Percentiles rank a stretch among this genome's conserved stretches.
phyloP scores from a whole-genome alignment of 176 grass and related monocot species.

The Phyllostachys edulis region DNA sequence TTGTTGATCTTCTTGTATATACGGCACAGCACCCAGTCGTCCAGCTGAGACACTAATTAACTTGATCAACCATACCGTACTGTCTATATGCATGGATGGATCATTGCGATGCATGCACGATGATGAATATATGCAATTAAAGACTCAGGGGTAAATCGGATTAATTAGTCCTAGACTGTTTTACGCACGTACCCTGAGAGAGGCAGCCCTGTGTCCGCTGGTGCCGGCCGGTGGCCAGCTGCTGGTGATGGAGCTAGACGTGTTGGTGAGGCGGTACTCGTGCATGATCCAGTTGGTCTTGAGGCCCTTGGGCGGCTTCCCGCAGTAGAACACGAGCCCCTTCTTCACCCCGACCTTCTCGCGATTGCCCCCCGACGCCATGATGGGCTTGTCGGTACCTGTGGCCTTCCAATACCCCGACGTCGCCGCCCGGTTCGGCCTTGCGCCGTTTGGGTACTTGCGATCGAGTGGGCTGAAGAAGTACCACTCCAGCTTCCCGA shows the following conservation, averaged over 20 bases:
- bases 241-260: background rate
- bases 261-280: slow-evolving; percentile 73
- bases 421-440: slow-evolving; percentile 82
- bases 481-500: slow-evolving; percentile 93
- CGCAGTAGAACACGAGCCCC: slow-evolving; percentile 90
- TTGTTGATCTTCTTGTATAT: slow-evolving; percentile 97
- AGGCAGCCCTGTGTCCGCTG: slow-evolving; percentile 37
- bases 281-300: slow-evolving; percentile 99
- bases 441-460: slow-evolving; percentile 88
- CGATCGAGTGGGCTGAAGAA: slow-evolving; percentile 97
- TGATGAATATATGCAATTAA: background rate
- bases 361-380: slow-evolving; percentile 34
- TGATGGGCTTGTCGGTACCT: slow-evolving; percentile 89
- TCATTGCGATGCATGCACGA: background rate
- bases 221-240: background rate
- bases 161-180: background rate
- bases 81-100: background rate
- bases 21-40: slow-evolving; percentile 97
- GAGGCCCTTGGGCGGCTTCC: slow-evolving; percentile 79
- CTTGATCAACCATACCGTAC: slow-evolving; percentile 18
- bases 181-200: slow-evolving; percentile 69
- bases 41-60: slow-evolving; percentile 59
- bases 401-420: slow-evolving; percentile 98
- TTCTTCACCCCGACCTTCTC: slow-evolving; percentile 94
- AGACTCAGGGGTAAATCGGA: background rate